phyloP scores from a whole-genome alignment of 495 filamentous ascomycete species.

The Pyrenula aspistea region DNA sequence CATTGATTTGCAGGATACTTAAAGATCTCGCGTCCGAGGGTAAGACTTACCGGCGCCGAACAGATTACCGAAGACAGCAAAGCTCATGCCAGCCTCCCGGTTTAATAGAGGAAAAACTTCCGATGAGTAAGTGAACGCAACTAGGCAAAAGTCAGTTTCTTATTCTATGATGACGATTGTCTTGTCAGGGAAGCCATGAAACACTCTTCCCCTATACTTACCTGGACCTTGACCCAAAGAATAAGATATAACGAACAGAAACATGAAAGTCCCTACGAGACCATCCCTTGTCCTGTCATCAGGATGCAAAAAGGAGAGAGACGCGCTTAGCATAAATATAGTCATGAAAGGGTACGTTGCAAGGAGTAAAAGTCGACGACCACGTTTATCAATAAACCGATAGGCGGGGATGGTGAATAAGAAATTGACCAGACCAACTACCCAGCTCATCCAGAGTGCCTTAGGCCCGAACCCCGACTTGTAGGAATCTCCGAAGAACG shows the following conservation, averaged over 20 bases:
- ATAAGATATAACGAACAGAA: conserved; percentile 52
- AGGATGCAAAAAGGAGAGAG: background rate
- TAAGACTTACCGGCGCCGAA: background rate
- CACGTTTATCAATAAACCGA: conserved; percentile 61
- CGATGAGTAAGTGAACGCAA: background rate
- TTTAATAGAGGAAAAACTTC: background rate
- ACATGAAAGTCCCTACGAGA: conserved; percentile 43
- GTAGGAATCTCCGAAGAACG: background rate
- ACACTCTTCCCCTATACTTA: background rate
- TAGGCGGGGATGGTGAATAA: conserved; percentile 51
- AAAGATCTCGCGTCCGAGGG: too few relatives aligned
- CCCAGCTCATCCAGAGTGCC: conserved; percentile 20
- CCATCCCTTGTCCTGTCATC: conserved; percentile 16
- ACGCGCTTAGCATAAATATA: conserved; percentile 40
- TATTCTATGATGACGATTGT: too few relatives aligned
- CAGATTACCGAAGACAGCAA: background rate
- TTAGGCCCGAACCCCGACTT: background rate
- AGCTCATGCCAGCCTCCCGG: background rate
- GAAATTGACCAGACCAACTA: conserved; percentile 45
- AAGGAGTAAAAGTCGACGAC: conserved; percentile 51
- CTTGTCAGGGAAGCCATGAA: too few relatives aligned
- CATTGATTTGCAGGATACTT: too few relatives aligned
- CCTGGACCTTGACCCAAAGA: conserved; percentile 52
- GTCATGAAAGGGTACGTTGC: conserved; percentile 64
- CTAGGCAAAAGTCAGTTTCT: too few relatives aligned